A percentile compares a stretch with the other conserved stretches of the same genome.
phyloP scores from a whole-genome alignment of 2,329 filamentous ascomycete species.

The Acarospora socialis region DNA sequence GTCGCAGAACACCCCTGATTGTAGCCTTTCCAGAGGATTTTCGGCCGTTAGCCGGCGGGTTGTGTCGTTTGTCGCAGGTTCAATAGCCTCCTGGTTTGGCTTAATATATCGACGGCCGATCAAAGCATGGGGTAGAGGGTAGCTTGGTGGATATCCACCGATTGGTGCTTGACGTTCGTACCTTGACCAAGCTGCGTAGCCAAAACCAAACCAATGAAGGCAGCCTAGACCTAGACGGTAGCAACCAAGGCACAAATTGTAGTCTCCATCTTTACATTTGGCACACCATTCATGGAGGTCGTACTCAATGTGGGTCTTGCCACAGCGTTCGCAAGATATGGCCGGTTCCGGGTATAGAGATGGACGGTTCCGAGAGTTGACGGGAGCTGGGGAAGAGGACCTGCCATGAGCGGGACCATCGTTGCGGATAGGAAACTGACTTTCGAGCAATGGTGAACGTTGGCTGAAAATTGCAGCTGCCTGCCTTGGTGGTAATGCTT shows the following conservation, averaged over 20 bases:
- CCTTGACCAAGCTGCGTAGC: constrained; percentile 52
- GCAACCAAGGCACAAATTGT: constrained; percentile 68
- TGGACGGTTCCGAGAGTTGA: too few species aligned
- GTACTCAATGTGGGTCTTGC: constrained; percentile 61
- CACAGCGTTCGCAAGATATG: constrained; percentile 59
- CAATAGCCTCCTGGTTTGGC: constrained; percentile 11
- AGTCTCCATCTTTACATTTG: constrained; percentile 54
- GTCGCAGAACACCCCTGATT: constrained; percentile 74
- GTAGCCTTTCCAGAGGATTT: constrained; percentile 52
- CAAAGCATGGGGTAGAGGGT: constrained; percentile 40
- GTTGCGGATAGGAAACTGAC: too few species aligned
- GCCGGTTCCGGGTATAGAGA: constrained; percentile 56
- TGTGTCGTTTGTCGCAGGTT: constrained; percentile 35
- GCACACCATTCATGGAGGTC: constrained; percentile 73
- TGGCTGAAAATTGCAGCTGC: too few species aligned
- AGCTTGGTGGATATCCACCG: constrained; percentile 26
- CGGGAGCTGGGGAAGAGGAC: too few species aligned
- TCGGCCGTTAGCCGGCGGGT: constrained; percentile 44
- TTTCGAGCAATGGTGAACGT: too few species aligned
- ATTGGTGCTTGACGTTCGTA: constrained; percentile 26
- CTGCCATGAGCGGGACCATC: too few species aligned
- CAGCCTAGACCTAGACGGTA: constrained; percentile 68
- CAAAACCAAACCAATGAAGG: constrained; percentile 78
- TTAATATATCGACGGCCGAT: constrained; percentile 30
- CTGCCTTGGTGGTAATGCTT: too few species aligned